Evolutionary conservation across 2,329 filamentous ascomycete genomes (phyloP), one percentile per base, ranked within the genome.

Genomic region (Penicillium griseofulvum): DNA sequence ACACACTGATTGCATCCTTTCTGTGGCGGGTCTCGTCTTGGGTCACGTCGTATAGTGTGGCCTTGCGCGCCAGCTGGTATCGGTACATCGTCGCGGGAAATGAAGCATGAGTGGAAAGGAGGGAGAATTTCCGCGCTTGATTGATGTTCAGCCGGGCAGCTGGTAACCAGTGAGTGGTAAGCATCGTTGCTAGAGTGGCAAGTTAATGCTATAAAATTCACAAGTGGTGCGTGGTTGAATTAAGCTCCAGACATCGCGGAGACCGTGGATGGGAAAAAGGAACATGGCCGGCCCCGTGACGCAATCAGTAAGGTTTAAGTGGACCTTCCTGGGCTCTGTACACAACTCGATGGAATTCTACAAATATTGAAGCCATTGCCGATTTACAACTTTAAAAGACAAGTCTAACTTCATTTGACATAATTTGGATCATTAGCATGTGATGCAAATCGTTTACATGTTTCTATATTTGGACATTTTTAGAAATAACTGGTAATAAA

Each of bases 71-170:
- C 9, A 55, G 41, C 28, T 55, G 52, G 33, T 45, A 55, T 34
- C 52, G 47, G 34, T 55, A 55, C 52, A 55, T 45, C 4, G 52
- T 55, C 6, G 52, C 52, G 12, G 52, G 52, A 12, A 55, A 55
- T 17, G 52, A 45, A 7, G 26, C 14, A 37, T 55, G 52, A 3
- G 52, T 51, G 16, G 52, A 55, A 39, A 55, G 39, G 2, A 55
- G 17, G 28, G 52, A 55, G 41, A 55, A 55, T 8, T 19, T 33
- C 28, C 52, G 47, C 12, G 28, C 39, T 29, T 51, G 47, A 4
- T 38, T 44, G 28, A 44, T 37, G 28, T 55, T 55, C 29, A 51
- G 26, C 39, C 52, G 39, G 19, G 52, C 34, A 28, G 52, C 52
- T 33, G 39, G 47, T 39, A 51, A 31, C 52, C 47, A 55, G 12